Evolutionary conservation across 129 eudicot species (phyloP).

Genomic region (Heracleum sosnowskyi): DNA sequence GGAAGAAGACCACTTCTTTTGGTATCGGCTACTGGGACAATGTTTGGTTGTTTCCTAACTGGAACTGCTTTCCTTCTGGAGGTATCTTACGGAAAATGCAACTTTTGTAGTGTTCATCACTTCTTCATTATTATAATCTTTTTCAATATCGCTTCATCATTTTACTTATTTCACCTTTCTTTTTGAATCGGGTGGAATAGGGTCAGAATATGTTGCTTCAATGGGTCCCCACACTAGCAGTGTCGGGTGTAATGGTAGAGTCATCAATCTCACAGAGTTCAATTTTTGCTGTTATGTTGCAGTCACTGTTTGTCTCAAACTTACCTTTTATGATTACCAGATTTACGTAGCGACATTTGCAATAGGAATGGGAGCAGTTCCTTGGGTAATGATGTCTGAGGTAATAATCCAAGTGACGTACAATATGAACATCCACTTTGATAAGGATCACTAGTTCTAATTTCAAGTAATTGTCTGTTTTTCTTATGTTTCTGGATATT

Average conservation of each 20-base stretch:
- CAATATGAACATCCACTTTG: neutral
- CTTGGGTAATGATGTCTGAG: slow-evolving; percentile 96
- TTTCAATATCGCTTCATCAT: neutral
- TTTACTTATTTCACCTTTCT: neutral
- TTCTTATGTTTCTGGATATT: neutral
- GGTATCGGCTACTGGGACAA: slow-evolving; percentile 67
- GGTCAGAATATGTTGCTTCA: slow-evolving; percentile 37
- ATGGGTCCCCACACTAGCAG: slow-evolving; percentile 65
- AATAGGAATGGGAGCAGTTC: slow-evolving; percentile 88
- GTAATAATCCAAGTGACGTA: slow-evolving; percentile 21
- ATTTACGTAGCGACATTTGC: slow-evolving; percentile 48
- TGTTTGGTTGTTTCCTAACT: slow-evolving; percentile 64
- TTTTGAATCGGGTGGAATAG: slow-evolving; percentile 21
- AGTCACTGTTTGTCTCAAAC: neutral
- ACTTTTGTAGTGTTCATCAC: neutral
- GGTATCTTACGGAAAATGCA: slow-evolving; percentile 18
- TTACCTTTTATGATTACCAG: slow-evolving; percentile 16
- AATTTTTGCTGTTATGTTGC: neutral
- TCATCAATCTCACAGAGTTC: neutral
- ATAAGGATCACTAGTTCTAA: neutral
- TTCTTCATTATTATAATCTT: neutral
- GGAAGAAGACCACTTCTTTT: slow-evolving; percentile 75
- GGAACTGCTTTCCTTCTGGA: slow-evolving; percentile 64
- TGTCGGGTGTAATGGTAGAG: slow-evolving; percentile 40
- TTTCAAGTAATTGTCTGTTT: neutral